A percentile compares a stretch with the other conserved stretches of the same genome.
phyloP scores from a whole-genome alignment of 1,139 yeast genomes.

The Hansenula lynferdii region DNA sequence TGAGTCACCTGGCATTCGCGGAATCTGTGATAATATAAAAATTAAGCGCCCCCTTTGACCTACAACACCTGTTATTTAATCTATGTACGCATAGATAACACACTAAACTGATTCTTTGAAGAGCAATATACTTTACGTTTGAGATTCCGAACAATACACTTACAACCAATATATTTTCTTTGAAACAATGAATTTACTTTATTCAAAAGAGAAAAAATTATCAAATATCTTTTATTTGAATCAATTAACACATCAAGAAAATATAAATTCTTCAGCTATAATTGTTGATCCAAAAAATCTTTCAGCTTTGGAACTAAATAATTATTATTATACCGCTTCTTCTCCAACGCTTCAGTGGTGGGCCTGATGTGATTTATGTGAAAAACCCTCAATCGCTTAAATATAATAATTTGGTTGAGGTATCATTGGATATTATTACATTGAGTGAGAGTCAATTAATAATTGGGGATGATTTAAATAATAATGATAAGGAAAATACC shows the following conservation, averaged over 20 bases:
- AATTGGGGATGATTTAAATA: conserved; percentile 15
- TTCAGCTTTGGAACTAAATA: conserved; percentile 11
- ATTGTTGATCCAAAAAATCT: conserved; percentile 17
- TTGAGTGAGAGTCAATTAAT: conserved; percentile 25
- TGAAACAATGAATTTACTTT: conserved; percentile 13
- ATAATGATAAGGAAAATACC: background rate
- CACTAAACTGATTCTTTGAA: too few species aligned
- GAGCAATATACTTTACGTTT: too few species aligned
- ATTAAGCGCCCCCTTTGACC: too few species aligned
- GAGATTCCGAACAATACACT: too few species aligned
- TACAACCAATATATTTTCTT: too few species aligned
- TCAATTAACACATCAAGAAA: conserved; percentile 12
- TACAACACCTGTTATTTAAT: too few species aligned
- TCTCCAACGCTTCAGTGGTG: conserved; percentile 23
- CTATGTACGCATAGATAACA: too few species aligned
- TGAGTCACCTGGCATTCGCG: too few species aligned
- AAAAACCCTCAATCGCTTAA: conserved; percentile 22
- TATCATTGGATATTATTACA: conserved; percentile 23
- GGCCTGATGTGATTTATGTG: conserved; percentile 23
- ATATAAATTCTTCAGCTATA: conserved; percentile 11
- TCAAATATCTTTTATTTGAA: conserved; percentile 17
- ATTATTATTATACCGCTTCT: conserved; percentile 14
- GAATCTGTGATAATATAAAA: too few species aligned
- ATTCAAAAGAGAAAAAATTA: conserved; percentile 18
- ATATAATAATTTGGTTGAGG: conserved; percentile 20